A percentile compares a stretch with the other conserved stretches of the same genome.
Conservation (phyloP, 163 green algal species). For the Scenedesmus sp. region DNA sequence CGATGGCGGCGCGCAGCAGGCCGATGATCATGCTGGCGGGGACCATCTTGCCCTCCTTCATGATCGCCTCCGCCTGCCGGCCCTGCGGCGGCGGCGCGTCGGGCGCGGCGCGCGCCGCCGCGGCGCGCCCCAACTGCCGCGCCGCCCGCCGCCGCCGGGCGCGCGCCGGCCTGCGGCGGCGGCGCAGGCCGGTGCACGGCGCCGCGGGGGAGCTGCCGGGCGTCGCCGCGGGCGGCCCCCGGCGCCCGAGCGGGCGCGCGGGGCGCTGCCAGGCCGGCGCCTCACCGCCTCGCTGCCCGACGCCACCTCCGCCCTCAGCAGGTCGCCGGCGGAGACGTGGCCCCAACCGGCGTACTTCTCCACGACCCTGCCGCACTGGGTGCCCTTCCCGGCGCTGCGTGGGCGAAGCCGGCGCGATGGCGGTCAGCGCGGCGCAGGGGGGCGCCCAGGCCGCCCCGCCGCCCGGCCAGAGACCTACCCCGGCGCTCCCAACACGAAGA, state of each 20-base stretch:
- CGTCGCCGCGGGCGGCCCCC: no score
- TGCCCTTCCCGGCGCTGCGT: slow-evolving; percentile 74
- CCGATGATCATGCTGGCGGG: slow-evolving; percentile 67
- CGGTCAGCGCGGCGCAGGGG: no score
- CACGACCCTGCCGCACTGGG: slow-evolving; percentile 77
- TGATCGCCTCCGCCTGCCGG: slow-evolving; percentile 59
- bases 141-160: no score
- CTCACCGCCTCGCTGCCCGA: slow-evolving; percentile 54
- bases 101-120: no score
- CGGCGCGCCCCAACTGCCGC: no score
- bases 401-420: not conserved
- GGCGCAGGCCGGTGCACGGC: no score
- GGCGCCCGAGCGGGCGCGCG: no score
- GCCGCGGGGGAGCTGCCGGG: no score
- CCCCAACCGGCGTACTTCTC: slow-evolving; percentile 70
- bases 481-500: slow-evolving; percentile 72
- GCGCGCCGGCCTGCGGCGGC: no score
- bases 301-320: slow-evolving; percentile 77
- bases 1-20: slow-evolving; percentile 12
- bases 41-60: slow-evolving; percentile 82
- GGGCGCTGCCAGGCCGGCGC: not conserved
- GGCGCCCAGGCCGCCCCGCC: no score
- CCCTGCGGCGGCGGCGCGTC: slow-evolving; percentile 38
- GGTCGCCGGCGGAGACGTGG: slow-evolving; percentile 79
- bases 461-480: slow-evolving; percentile 44